These are phyloP conservation scores for Ustilago sp. DNA, from an alignment of 1,284 basidiomycete species.

Conservation along the genomic window DNA sequence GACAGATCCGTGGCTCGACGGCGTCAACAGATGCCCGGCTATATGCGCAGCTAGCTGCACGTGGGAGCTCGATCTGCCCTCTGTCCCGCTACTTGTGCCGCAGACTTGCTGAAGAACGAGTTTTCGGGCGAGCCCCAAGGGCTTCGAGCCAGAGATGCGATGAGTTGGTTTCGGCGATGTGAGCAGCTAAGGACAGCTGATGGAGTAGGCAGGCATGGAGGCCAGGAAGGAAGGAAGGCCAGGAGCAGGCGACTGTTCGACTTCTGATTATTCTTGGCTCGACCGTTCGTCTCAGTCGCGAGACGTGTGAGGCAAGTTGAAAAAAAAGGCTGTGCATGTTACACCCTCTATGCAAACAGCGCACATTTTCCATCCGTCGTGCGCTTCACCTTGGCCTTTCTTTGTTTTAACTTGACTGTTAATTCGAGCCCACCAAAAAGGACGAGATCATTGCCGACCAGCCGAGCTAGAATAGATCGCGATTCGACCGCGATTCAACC, in stretches of 20 bases:
- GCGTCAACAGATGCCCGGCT: not conserved
- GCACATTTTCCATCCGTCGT: no score
- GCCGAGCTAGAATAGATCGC: no score
- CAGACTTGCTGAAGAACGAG: not conserved
- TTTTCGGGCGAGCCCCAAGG: not conserved
- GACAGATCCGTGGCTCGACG: not conserved
- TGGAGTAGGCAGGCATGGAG: slow-evolving; percentile 1
- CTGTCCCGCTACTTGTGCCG: not conserved
- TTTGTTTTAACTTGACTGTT: no score
- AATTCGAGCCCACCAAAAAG: no score
- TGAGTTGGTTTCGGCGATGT: not conserved
- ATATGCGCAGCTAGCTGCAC: not conserved
- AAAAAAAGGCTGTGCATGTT: no score
- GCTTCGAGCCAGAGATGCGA: not conserved
- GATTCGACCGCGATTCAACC: no score
- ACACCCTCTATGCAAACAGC: no score
- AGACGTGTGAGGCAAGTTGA: not conserved
- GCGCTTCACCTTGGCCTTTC: no score
- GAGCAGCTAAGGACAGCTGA: not conserved
- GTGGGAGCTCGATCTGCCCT: not conserved
- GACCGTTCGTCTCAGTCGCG: not conserved
- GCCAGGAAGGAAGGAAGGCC: not conserved
- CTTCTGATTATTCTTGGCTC: not conserved
- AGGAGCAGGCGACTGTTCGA: not conserved
- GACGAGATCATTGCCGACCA: no score